Evolutionary conservation across 2,329 filamentous ascomycete genomes (phyloP).

Genomic region (Aspergillus jensenii): DNA sequence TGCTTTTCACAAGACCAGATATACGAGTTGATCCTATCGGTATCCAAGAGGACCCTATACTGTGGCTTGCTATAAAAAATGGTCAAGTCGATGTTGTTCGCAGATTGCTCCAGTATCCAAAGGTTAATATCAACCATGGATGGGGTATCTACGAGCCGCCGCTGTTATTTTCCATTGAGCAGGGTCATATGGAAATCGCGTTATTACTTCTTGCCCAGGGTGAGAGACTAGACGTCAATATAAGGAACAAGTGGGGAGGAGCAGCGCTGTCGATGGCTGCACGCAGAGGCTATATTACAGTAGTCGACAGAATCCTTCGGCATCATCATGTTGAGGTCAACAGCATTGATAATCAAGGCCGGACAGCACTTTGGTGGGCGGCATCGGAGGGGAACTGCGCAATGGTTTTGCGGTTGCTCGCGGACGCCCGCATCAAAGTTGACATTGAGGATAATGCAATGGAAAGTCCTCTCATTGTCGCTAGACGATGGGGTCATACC

Average conservation of each 20-base stretch:
- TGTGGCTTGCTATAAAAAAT: neutral
- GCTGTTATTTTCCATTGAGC: neutral
- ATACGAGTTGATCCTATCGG: neutral
- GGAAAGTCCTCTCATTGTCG: neutral
- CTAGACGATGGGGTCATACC: neutral
- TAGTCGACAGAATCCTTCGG: neutral
- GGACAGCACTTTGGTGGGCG: neutral
- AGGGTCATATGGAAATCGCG: neutral
- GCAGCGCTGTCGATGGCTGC: neutral
- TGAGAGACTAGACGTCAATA: neutral
- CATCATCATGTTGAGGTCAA: neutral
- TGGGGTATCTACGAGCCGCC: neutral
- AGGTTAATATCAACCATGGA: neutral
- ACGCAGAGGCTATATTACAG: neutral
- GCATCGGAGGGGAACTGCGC: neutral
- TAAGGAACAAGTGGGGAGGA: neutral
- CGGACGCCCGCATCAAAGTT: neutral
- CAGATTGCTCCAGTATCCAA: neutral
- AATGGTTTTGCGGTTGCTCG: neutral
- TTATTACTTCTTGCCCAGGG: neutral
- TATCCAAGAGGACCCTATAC: neutral
- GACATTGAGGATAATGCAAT: neutral
- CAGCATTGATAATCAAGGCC: neutral
- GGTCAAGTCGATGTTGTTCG: neutral
- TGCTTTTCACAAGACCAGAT: neutral